phyloP scores from a whole-genome alignment of 2,329 filamentous ascomycete species.

The Amauroascus niger region DNA sequence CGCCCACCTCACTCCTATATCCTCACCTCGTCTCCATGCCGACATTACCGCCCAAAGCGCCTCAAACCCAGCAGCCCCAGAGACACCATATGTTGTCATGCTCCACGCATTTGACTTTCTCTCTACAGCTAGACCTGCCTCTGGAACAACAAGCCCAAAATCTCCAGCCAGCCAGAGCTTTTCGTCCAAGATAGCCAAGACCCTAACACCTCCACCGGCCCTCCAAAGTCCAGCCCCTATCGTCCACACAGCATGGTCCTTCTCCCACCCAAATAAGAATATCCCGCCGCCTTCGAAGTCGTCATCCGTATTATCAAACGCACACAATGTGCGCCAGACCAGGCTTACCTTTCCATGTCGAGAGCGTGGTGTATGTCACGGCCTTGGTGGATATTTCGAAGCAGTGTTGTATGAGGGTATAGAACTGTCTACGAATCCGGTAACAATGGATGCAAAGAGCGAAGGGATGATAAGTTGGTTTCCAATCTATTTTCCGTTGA shows the following conservation, averaged over 20 bases:
- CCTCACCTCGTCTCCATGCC: constrained; percentile 72
- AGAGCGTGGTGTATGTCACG: constrained; percentile 75
- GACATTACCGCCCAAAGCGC: constrained; percentile 60
- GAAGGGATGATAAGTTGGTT: constrained; percentile 99
- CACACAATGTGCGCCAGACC: constrained; percentile 79
- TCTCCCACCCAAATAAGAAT: constrained; percentile 35
- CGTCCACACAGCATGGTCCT: constrained; percentile 38
- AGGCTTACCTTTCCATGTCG: constrained; percentile 68
- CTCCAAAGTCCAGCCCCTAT: constrained; percentile 30
- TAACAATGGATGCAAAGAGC: constrained; percentile 85
- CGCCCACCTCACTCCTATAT: constrained; percentile 83
- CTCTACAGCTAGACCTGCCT: constrained; percentile 51
- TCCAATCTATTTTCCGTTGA: constrained; percentile 93
- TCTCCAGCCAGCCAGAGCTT: constrained; percentile 13
- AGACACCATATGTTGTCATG: constrained; percentile 92
- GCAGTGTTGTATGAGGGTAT: constrained; percentile 79
- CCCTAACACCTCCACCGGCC: constrained; percentile 20
- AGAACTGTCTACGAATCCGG: constrained; percentile 85
- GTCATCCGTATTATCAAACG: constrained; percentile 57
- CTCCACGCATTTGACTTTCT: constrained; percentile 83
- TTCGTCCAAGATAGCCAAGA: constrained; percentile 8
- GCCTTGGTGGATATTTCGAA: constrained; percentile 90
- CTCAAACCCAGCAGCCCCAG: constrained; percentile 62
- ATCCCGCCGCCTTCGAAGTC: constrained; percentile 27
- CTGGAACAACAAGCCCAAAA: constrained; percentile 13